Evolutionary conservation across 768 basidiomycete species (phyloP).

Genomic region (Lactarius vividus): DNA sequence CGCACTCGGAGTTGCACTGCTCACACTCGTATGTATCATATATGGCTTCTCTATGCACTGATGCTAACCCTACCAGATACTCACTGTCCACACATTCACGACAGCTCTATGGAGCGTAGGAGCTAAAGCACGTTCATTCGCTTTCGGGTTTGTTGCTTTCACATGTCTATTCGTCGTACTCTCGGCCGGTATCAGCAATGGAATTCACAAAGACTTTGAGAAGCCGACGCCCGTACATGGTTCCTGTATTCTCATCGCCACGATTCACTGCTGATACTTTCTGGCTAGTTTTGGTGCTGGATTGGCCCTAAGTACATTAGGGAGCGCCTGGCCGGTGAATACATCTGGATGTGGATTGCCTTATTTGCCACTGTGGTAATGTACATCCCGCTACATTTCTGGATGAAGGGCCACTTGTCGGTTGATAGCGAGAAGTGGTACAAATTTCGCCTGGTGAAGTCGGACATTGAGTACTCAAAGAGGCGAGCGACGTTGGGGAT

Average conservation of each 20-base stretch:
- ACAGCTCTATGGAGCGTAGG: constrained; percentile 38
- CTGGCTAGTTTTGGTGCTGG: constrained; percentile 43
- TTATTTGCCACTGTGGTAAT: constrained; percentile 35
- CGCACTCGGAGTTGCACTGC: constrained; percentile 41
- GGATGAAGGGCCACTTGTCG: constrained; percentile 37
- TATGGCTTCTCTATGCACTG: neutral
- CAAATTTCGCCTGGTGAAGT: constrained; percentile 31
- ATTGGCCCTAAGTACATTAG: constrained; percentile 35
- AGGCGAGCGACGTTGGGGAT: constrained; percentile 17
- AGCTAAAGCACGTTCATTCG: constrained; percentile 33
- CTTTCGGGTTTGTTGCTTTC: constrained; percentile 17
- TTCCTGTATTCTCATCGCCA: neutral
- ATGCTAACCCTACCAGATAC: constrained; percentile 31
- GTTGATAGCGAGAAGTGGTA: constrained; percentile 36
- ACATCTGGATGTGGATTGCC: constrained; percentile 46
- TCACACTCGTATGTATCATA: constrained; percentile 37
- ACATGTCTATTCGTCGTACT: constrained; percentile 29
- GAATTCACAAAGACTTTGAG: constrained; percentile 29
- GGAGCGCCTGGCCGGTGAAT: constrained; percentile 42
- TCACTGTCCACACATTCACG: constrained; percentile 42
- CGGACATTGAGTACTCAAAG: constrained; percentile 10
- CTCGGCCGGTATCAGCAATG: constrained; percentile 38
- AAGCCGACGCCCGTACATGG: constrained; percentile 36
- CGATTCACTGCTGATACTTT: neutral
- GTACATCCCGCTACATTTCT: constrained; percentile 39